Base-by-base conservation (phyloP, 768 basidiomycete genomes). In the Pulveroboletus sp. region DNA sequence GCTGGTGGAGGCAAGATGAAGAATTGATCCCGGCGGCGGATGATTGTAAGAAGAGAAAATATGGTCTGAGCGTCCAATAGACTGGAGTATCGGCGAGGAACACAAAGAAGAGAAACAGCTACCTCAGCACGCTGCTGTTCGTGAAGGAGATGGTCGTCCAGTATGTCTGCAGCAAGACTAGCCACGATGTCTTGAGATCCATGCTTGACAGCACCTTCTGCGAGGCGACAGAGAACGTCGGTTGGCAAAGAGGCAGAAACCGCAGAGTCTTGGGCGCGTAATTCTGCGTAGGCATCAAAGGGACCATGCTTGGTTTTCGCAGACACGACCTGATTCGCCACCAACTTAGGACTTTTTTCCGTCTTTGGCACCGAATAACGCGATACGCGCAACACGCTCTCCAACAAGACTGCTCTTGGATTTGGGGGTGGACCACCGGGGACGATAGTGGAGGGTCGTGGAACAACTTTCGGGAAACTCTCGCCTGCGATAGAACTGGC, bases 111-210 rank as follows among this genome's bases (percentile, higher is more conserved):
- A 17, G 54, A 49, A 2, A 49, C 43, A 3, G 66, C 68, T 64
- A 68, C 51, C 39, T 56, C 45, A 24, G 58, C 52, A 12, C 64
- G 66, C 35, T 52, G 57, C 28, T 54, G 43, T 39, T 49, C 51
- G 11, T n/a, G 24, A 30, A 57, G 55, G 46, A 66, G 56, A 26
- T 50, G 53, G 18, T 53, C 52, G 47, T 61, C 70, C 70, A 73
- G 43, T 63, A 73, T 53, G 70, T 71, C 70, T 73, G 69, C 63
- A 47, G 70, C 41, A 59, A 71, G 66, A 71, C 58, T 39, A 72
- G 65, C 70, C 71, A 71, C 52, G 41, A 71, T 64, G 43, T 48
- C 49, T 55, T 64, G 42, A 39, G 58, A 64, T 70, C 66, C 59
- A 58, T 60, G 47, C 45, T 57, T 55, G 52, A 53, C 55, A 51